Base-by-base conservation (phyloP, 2,329 filamentous ascomycete genomes). In the Lithohypha guttulata region DNA sequence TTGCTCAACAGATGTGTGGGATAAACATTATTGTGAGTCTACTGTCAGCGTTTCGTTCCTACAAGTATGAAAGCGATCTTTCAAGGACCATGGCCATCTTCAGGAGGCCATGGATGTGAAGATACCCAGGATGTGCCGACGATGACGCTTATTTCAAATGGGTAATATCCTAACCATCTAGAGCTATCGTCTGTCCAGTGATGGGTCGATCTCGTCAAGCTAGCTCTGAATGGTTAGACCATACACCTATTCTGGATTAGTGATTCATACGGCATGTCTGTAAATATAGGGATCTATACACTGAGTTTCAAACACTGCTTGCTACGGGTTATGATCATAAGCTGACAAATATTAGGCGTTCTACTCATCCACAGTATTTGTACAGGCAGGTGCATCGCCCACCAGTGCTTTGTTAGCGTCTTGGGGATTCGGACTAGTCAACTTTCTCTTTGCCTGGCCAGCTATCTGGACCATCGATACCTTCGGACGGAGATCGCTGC, bases 331-430 rank as follows among this genome's bases (percentile, higher is more conserved):
- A 28, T 41, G 8, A 32, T 39, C 28, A 45, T 70, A 78, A 57
- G 8, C 28, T 14, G 28, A 31, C 28, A 14, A 11, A 7, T 8
- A 11, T 8, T 8, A 31, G 28, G 71, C 73, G 2, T 78, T 76
- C 52, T 78, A 77, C 51, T 79, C 77, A 50, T 73, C 68, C 0
- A 73, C 74, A 0, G 76, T 81, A 40, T 81, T 81, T 55, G 51
- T 67, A 2, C 58, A 75, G 0, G 71, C 70, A 2, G 64, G 70
- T 1, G 71, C 77, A 41, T 58, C 57, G 7, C 61, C 67, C 18
- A 62, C 69, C 3, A 55, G 58, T 4, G 74, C 77, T 1, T 63
- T 81, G 2, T 59, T 59, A 9, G 37, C 37, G 13, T 45, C 42
- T 5, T 42, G 34, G 34, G 44, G 39, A 2, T 47, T 47, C 23